phyloP scores from a whole-genome alignment of 768 basidiomycete species.

The Russula sp. region DNA sequence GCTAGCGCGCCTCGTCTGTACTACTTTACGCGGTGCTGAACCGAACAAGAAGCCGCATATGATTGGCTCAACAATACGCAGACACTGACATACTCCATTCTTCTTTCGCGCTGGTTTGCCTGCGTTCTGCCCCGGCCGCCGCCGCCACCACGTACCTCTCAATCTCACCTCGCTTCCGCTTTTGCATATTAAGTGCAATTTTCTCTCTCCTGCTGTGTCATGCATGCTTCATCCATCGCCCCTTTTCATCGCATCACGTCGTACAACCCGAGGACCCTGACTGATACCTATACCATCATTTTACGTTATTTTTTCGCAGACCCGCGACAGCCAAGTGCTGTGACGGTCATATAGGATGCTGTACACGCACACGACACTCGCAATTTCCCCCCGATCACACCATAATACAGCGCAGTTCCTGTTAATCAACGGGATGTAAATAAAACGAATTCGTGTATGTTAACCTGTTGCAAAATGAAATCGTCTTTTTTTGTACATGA shows the following conservation, averaged over 20 bases:
- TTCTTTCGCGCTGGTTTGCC: not conserved
- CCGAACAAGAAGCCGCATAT: not conserved
- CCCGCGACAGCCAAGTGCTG: not conserved
- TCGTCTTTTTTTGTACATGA: no score
- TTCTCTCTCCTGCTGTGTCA: not conserved
- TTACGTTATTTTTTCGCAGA: slow-evolving; percentile 4
- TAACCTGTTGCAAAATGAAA: not conserved
- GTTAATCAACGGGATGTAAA: not conserved
- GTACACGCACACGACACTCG: not conserved
- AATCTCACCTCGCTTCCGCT: not conserved
- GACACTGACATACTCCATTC: not conserved
- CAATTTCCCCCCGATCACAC: not conserved
- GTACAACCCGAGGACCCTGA: slow-evolving; percentile 1
- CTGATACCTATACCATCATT: slow-evolving; percentile 6
- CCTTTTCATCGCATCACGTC: not conserved
- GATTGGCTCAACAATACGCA: not conserved
- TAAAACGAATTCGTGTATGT: not conserved
- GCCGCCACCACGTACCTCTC: not conserved
- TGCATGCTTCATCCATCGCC: not conserved
- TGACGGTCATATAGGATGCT: not conserved
- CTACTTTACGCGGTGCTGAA: not conserved
- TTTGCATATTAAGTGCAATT: not conserved
- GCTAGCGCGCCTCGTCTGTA: not conserved
- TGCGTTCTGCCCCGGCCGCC: no score
- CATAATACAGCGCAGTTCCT: not conserved